Conservation (phyloP, 1,284 basidiomycete genomes). For the Puccinia coronata region DNA sequence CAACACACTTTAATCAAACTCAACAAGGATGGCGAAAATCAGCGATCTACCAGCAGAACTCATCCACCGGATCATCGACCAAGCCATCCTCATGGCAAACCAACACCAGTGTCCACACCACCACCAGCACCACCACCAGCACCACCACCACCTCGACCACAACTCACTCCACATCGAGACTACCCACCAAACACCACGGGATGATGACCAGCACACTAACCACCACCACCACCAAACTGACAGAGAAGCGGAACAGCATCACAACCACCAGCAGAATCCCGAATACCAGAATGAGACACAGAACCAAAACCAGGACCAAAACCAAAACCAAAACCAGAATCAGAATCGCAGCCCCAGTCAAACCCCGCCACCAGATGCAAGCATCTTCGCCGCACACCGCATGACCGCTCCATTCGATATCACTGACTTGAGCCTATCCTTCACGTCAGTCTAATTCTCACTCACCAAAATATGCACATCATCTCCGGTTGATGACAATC, state of each 20-base stretch:
- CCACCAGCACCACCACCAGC: slow-evolving; percentile 19
- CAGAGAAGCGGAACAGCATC: neutral
- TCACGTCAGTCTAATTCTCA: neutral
- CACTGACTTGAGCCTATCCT: slow-evolving; percentile 6
- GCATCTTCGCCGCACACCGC: neutral
- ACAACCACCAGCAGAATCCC: neutral
- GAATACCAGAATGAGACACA: neutral
- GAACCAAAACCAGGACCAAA: neutral
- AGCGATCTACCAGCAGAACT: slow-evolving; percentile 5
- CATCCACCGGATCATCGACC: slow-evolving; percentile 15
- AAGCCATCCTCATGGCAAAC: neutral
- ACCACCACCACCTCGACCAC: slow-evolving; percentile 15
- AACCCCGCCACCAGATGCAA: neutral
- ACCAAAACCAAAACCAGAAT: neutral
- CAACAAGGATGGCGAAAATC: slow-evolving; percentile 19
- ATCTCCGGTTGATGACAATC: no score
- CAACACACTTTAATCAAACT: neutral
- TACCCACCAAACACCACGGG: no score
- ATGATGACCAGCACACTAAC: neutral
- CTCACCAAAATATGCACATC: neutral
- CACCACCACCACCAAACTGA: neutral
- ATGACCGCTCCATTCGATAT: slow-evolving; percentile 13
- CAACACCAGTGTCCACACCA: slow-evolving; percentile 14
- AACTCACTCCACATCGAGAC: no score
- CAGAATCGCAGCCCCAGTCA: neutral